A percentile compares a stretch with the other conserved stretches of the same genome.
These are phyloP conservation scores for Pestalotiopsis sp. DNA, from an alignment of 2,329 filamentous ascomycete genomes.

Conservation along the genomic window DNA sequence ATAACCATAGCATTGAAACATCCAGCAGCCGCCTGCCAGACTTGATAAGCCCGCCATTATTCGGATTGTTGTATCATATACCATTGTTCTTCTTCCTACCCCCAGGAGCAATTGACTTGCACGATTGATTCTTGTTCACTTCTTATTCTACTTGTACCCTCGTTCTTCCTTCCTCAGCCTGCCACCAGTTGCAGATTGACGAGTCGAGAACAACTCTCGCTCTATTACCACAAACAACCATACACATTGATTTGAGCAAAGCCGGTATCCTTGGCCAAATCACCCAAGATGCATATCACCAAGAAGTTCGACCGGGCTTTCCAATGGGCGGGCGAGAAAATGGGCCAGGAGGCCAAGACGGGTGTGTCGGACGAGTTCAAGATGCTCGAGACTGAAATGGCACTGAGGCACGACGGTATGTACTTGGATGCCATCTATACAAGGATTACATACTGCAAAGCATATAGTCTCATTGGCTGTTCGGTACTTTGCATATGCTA, in stretches of 20 bases:
- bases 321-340: slow-evolving; percentile 97
- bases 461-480: neutral
- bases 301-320: slow-evolving; percentile 96
- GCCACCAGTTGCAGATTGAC: neutral
- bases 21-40: neutral
- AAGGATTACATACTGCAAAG: neutral
- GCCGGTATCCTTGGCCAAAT: neutral
- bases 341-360: slow-evolving; percentile 90
- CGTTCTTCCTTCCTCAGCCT: neutral
- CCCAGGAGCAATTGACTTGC: neutral
- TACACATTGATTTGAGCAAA: neutral
- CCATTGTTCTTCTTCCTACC: neutral
- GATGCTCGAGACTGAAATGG: slow-evolving; percentile 87
- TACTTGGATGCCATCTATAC: neutral
- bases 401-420: slow-evolving; percentile 82
- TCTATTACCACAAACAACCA: neutral
- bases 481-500: neutral
- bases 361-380: slow-evolving; percentile 90
- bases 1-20: slow-evolving; percentile 13
- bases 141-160: neutral
- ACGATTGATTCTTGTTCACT: neutral
- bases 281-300: slow-evolving; percentile 54
- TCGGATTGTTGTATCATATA: slow-evolving; percentile 8
- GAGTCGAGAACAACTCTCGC: slow-evolving; percentile 1
- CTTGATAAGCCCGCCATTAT: slow-evolving; percentile 12